These are phyloP conservation scores for Alternaria infectoria DNA, from an alignment of 2,329 filamentous ascomycete genomes.

Conservation along the genomic window DNA sequence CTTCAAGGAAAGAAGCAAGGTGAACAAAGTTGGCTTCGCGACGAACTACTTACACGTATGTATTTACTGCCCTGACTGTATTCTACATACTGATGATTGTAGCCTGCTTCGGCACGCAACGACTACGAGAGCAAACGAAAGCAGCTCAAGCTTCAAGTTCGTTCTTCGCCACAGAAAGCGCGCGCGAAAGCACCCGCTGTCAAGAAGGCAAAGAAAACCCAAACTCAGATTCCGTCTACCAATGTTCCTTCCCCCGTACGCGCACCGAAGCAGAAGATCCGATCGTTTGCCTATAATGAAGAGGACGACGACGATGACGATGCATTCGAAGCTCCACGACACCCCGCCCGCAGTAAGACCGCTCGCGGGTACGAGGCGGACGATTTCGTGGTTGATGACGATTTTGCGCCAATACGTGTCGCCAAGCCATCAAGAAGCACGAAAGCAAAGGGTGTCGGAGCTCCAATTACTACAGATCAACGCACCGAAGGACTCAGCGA, in stretches of 20 bases:
- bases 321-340: slow-evolving; percentile 31
- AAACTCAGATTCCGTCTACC: slow-evolving; percentile 65
- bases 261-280: slow-evolving; percentile 48
- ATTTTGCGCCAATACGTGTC: slow-evolving; percentile 53
- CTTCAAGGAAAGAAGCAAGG: slow-evolving; percentile 71
- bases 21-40: slow-evolving; percentile 71
- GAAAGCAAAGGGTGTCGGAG: slow-evolving; percentile 54
- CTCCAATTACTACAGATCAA: slow-evolving; percentile 65
- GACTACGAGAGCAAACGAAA: slow-evolving; percentile 51
- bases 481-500: slow-evolving; percentile 62
- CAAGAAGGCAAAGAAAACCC: slow-evolving; percentile 39
- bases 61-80: slow-evolving; percentile 3
- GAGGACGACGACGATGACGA: slow-evolving; percentile 35
- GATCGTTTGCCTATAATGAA: slow-evolving; percentile 32
- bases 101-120: slow-evolving; percentile 53
- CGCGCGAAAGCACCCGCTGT: slow-evolving; percentile 26
- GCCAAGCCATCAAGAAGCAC: slow-evolving; percentile 44
- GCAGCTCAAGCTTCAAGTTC: slow-evolving; percentile 60
- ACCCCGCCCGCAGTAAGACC: slow-evolving; percentile 23
- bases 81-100: slow-evolving; percentile 21
- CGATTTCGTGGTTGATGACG: slow-evolving; percentile 51
- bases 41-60: slow-evolving; percentile 74
- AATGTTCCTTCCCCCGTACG: slow-evolving; percentile 70
- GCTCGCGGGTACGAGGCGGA: slow-evolving; percentile 46
- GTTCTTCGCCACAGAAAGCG: slow-evolving; percentile 53